Percentiles rank a stretch among this genome's conserved stretches.
These are phyloP conservation scores for Cyclostephanos invisitatus DNA, from an alignment of 108 stramenopile genomes.

Conservation along the genomic window DNA sequence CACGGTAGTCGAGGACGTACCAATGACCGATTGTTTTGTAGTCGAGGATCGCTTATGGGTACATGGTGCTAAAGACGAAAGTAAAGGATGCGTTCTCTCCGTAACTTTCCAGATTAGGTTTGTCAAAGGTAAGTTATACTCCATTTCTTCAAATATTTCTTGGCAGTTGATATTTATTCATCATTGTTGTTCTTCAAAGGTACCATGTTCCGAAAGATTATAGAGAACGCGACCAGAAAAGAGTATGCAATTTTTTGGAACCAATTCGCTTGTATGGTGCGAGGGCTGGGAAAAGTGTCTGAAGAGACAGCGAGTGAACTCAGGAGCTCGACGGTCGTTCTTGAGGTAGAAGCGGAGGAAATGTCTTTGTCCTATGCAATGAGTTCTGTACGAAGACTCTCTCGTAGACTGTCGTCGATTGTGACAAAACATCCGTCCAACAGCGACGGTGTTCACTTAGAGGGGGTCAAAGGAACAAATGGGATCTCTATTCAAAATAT, in stretches of 20 bases:
- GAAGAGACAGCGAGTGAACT: slow-evolving; percentile 20
- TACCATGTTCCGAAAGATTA: slow-evolving; percentile 75
- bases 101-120: slow-evolving; percentile 69
- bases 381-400: slow-evolving; percentile 23
- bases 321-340: slow-evolving; percentile 15
- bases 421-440: slow-evolving; percentile 6
- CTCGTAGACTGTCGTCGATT: slow-evolving; percentile 23
- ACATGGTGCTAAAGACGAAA: slow-evolving; percentile 31
- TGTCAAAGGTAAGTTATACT: slow-evolving; percentile 78
- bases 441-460: not conserved
- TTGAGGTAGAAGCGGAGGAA: slow-evolving; percentile 15
- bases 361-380: slow-evolving; percentile 17
- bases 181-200: slow-evolving; percentile 11
- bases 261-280: slow-evolving; percentile 42
- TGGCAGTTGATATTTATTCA: not conserved
- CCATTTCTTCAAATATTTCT: not conserved
- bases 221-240: slow-evolving; percentile 58
- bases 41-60: slow-evolving; percentile 74
- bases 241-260: slow-evolving; percentile 68
- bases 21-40: slow-evolving; percentile 87
- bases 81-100: slow-evolving; percentile 41
- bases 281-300: slow-evolving; percentile 19
- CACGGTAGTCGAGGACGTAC: slow-evolving; percentile 78
- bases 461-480: not conserved
- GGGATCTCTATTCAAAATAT: not conserved